Conservation (phyloP, 2,329 filamentous ascomycete species). For the Neospermospora avenae region DNA sequence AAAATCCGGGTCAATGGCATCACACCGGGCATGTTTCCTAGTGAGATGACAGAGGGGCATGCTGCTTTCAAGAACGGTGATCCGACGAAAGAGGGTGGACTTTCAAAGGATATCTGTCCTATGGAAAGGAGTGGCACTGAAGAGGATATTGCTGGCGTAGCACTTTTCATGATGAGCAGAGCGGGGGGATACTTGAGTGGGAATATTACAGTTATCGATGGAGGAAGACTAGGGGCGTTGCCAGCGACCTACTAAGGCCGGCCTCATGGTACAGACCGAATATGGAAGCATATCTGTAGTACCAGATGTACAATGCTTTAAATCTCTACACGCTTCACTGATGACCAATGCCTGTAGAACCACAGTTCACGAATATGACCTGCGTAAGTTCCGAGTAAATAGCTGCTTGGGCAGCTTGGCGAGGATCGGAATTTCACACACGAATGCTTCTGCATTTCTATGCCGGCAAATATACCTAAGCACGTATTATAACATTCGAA, state of each 20-base stretch:
- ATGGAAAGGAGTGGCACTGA: slow-evolving; percentile 46
- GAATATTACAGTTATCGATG: slow-evolving; percentile 24
- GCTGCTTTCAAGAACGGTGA: neutral
- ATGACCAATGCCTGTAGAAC: too few relatives aligned
- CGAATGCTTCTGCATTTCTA: too few relatives aligned
- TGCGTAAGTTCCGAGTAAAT: too few relatives aligned
- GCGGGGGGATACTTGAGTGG: slow-evolving; percentile 28
- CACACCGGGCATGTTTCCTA: slow-evolving; percentile 16
- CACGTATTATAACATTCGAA: too few relatives aligned
- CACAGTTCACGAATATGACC: too few relatives aligned
- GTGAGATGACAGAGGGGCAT: slow-evolving; percentile 12
- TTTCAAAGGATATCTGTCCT: neutral
- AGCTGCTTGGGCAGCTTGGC: too few relatives aligned
- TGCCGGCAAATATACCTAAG: too few relatives aligned
- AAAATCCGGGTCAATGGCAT: slow-evolving; percentile 47
- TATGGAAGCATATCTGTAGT: neutral
- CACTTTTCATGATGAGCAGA: slow-evolving; percentile 41
- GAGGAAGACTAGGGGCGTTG: slow-evolving; percentile 21
- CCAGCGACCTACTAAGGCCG: slow-evolving; percentile 13
- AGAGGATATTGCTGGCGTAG: slow-evolving; percentile 58
- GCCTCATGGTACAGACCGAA: neutral
- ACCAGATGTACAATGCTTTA: too few relatives aligned
- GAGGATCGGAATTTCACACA: too few relatives aligned
- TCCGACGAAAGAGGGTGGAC: slow-evolving; percentile 34
- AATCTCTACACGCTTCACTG: too few relatives aligned